Evolutionary conservation across 225 moss, liverwort and hornwort genomes (phyloP), one percentile per base, ranked within the genome.

Genomic region (Marchantia polymorpha): DNA sequence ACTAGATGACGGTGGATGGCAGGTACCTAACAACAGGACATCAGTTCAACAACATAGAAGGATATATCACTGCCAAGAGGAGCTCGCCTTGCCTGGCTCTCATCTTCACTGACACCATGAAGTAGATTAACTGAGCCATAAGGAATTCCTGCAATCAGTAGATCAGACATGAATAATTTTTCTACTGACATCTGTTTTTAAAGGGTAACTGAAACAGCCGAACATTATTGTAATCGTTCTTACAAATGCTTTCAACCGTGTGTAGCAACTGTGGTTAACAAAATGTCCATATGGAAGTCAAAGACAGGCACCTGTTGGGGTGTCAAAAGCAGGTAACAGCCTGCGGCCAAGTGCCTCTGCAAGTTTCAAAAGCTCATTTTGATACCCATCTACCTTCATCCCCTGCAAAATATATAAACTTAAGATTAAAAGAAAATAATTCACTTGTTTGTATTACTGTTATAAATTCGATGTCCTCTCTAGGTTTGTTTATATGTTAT

Each of bases 1-100:
- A 74, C 14, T 64, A 59, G 23, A 68, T 52, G 53, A 60, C 30
- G 69, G 78, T 30, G 52, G 54, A 53, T 81, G 81, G 67, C 74
- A 75, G 54, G 67, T 81, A 81, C 81, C 75, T 64, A 81, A 73
- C 75, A 75, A 75, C 50, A 53, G 81, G 55, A 81, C 75, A 81
- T 68, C 67, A 81, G 51, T 81, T 81, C 53, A 74, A 56, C 53
- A 65, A 53, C 63, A 75, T 12, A 81, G 75, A 69, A 59, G 65
- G 75, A 67, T 25, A 81, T 64, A 75, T 65, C 80, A 81, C 66
- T 53, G 63, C 81, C 30, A 75, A 73, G 49, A 73, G 54, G 56
- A 72, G 91, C 91, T 90, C 89, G 92, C 92, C 94, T 94, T 94
- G 94, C 94, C 93, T 94, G 94, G 89, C 94, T 97, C 94, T 97